Percentiles rank a stretch among this genome's conserved stretches.
Evolutionary conservation across 768 basidiomycete genomes (phyloP).

Genomic region (Xerocomus potaroensis): DNA sequence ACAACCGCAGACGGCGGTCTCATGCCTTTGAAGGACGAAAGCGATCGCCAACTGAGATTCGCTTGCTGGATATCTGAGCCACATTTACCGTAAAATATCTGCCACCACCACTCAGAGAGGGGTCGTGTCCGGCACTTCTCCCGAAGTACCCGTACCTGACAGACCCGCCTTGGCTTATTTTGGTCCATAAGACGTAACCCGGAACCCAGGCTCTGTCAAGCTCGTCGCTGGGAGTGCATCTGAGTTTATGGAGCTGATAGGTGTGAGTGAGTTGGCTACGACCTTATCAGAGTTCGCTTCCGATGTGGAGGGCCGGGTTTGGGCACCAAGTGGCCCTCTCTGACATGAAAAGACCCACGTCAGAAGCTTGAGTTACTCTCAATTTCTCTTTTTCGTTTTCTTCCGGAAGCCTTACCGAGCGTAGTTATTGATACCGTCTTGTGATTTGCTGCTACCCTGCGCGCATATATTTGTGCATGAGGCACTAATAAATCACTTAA

Average conservation of each 20-base stretch:
- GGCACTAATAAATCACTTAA: constrained; percentile 33
- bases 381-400: constrained; percentile 16
- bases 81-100: constrained; percentile 25
- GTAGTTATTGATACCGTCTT: constrained; percentile 29
- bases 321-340: constrained; percentile 12
- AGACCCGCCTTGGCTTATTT: neutral
- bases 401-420: constrained; percentile 28
- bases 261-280: constrained; percentile 4
- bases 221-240: neutral
- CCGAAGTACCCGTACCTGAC: too few relatives aligned
- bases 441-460: constrained; percentile 27
- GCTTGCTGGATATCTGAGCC: constrained; percentile 18
- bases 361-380: constrained; percentile 14
- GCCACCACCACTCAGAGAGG: constrained; percentile 3
- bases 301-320: constrained; percentile 15
- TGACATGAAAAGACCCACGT: constrained; percentile 15
- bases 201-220: neutral
- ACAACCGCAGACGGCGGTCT: neutral
- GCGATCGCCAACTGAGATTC: constrained; percentile 24
- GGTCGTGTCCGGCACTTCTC: neutral
- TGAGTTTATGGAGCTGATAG: neutral
- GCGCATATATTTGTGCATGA: constrained; percentile 28
- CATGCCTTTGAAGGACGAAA: constrained; percentile 1
- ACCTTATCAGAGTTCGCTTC: constrained; percentile 18
- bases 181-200: constrained; percentile 14